Percentiles rank a stretch among this genome's conserved stretches.
phyloP scores from a whole-genome alignment of 331 rosid species.

The Rosa hybrid region DNA sequence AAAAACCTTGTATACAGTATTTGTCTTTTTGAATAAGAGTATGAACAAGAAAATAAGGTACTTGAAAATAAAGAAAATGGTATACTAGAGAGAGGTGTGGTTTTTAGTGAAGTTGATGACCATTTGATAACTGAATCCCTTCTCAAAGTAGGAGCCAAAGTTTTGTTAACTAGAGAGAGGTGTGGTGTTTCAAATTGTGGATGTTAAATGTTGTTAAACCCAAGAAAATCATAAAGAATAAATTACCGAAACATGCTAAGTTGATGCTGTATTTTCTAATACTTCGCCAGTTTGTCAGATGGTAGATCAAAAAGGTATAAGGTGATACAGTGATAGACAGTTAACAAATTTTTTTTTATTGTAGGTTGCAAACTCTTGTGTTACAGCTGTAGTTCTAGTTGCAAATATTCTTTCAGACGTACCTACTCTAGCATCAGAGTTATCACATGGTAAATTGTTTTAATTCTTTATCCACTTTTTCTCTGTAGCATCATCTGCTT shows the following conservation, averaged over 20 bases:
- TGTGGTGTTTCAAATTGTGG: not conserved
- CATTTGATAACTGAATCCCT: not conserved
- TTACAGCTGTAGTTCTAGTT: constrained; percentile 74
- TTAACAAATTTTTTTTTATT: constrained; percentile 13
- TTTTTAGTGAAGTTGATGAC: constrained; percentile 1
- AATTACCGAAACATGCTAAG: not conserved
- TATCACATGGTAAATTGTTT: constrained; percentile 54
- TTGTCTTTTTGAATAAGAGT: not conserved
- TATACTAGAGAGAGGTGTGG: not conserved
- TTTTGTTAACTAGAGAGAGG: not conserved
- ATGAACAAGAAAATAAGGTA: not conserved
- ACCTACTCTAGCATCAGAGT: constrained; percentile 49
- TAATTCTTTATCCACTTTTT: not conserved
- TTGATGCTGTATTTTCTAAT: not conserved
- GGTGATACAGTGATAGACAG: not conserved
- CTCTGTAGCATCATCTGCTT: not conserved
- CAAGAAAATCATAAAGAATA: not conserved
- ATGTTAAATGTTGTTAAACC: not conserved
- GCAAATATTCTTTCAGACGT: constrained; percentile 84
- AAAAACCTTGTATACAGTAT: not conserved
- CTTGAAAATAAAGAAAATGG: not conserved
- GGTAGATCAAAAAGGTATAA: not conserved
- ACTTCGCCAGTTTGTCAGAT: not conserved
- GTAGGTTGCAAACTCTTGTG: constrained; percentile 83
- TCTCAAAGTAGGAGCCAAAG: not conserved